Base-by-base conservation (phyloP, 371 early-diverging fungal species). In the Lichtheimia hyalospora region DNA sequence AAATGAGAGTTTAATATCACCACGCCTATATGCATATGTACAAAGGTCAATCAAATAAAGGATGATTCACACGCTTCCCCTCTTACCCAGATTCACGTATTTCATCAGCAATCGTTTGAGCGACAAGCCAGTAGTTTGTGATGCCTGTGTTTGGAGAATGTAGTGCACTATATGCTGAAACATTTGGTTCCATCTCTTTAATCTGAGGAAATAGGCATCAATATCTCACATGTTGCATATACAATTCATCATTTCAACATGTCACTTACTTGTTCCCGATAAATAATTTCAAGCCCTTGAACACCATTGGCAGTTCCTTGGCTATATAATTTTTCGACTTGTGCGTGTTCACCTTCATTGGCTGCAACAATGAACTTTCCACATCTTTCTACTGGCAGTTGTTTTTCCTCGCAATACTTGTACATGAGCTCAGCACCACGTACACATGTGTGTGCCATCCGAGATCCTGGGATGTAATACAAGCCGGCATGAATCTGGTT, bases 131-230 rank as follows among this genome's bases (percentile, higher is more conserved):
- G 52, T 55, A 79, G 46, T 75, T 74, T 23, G 67, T 65, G 42
- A 79, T 75, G 40, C 79, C 79, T 5, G 79, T 79, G 48, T 79
- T 79, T 5, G 79, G 79, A 4, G 79, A 79, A 49, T 74, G 59
- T 24, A 79, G 52, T 4, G 79, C 79, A 55, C 74, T 74, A 48
- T 75, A 79, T 25, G 72, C 79, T 15, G 62, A 65, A 5, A 79
- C 69, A 49, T 79, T 79, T 28, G 79, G 79, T 54, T 79, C 79
- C 52, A 72, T 52, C 57, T 73, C 63, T 46, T 65, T 58, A 23
- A 79, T 70, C 75, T 79, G 59, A 21, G n/a, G n/a, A 7, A 46
- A 18, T 8, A 13, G n/a, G 3, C 43, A 16, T 42, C 18, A 34
- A n/a, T 14, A 16, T 16, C 28, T 16, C 23, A 20, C 51, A 24